These are phyloP conservation scores for Elsinoe perseae DNA, from an alignment of 2,329 filamentous ascomycete genomes.

Conservation along the genomic window DNA sequence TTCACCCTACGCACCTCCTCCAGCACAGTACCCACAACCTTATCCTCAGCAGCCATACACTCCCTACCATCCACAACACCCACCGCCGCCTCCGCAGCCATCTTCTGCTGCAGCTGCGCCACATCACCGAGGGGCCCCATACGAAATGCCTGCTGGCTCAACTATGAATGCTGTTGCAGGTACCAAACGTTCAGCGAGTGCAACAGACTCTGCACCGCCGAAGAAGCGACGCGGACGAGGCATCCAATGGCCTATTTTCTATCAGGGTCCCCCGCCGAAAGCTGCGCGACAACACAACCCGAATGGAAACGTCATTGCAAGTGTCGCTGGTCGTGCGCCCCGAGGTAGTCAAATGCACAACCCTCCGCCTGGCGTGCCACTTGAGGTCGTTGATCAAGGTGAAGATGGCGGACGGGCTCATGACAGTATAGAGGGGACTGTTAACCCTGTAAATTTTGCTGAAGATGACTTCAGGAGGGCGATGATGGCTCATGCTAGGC, in stretches of 20 bases:
- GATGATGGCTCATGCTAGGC: slow-evolving; percentile 2
- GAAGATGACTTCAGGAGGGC: neutral
- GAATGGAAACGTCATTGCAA: neutral
- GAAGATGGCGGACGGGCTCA: neutral
- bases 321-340: neutral
- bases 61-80: neutral
- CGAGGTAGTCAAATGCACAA: slow-evolving; percentile 9
- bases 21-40: neutral
- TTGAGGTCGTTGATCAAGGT: neutral
- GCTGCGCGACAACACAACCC: neutral
- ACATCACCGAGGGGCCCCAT: neutral
- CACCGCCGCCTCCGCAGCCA: neutral
- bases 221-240: neutral
- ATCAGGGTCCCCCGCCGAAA: neutral
- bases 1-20: neutral
- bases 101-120: neutral
- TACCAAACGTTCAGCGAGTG: neutral
- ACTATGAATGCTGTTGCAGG: neutral
- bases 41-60: slow-evolving; percentile 5
- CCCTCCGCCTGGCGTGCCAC: neutral
- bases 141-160: neutral
- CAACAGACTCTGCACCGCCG: neutral
- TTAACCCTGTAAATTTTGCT: neutral
- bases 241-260: slow-evolving; percentile 14
- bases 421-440: neutral